These are phyloP conservation scores for Dactylellina sp. DNA, from an alignment of 2,329 filamentous ascomycete genomes.

Conservation along the genomic window DNA sequence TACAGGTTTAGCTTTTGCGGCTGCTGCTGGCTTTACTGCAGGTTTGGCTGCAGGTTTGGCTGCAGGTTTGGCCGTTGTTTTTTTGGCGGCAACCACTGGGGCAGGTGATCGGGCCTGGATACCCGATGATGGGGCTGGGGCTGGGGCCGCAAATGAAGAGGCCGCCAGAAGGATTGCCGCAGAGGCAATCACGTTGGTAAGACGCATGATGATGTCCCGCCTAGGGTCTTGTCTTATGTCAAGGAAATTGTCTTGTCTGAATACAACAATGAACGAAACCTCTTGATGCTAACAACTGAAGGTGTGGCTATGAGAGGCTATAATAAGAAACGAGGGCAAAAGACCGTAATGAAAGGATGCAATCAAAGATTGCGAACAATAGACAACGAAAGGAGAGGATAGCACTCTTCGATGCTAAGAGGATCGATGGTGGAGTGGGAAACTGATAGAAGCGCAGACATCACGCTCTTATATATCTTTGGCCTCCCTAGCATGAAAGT, in stretches of 20 bases:
- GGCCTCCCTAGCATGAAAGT: too few species aligned
- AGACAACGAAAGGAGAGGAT: not conserved
- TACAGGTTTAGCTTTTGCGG: not conserved
- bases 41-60: not conserved
- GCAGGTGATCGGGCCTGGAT: not conserved
- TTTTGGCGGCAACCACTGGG: not conserved
- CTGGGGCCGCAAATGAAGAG: not conserved
- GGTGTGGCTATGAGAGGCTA: too few species aligned
- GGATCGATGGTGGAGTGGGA: not conserved
- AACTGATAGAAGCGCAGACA: too few species aligned
- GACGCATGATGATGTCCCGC: conserved; percentile 8
- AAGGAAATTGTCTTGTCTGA: too few species aligned
- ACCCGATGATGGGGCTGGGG: not conserved
- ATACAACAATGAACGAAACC: too few species aligned
- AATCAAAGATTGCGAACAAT: not conserved
- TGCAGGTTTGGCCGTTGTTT: not conserved
- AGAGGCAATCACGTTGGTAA: conserved; percentile 3
- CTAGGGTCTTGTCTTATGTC: not conserved
- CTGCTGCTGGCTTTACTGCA: not conserved
- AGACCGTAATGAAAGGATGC: too few species aligned
- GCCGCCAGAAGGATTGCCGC: conserved; percentile 10
- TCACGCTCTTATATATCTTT: too few species aligned
- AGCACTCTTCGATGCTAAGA: not conserved
- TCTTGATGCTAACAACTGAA: too few species aligned
- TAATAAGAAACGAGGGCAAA: too few species aligned